Percentiles rank a stretch among this genome's conserved stretches.
Conservation (phyloP, 495 filamentous ascomycete genomes). For the Penicillium bovifimosum region DNA sequence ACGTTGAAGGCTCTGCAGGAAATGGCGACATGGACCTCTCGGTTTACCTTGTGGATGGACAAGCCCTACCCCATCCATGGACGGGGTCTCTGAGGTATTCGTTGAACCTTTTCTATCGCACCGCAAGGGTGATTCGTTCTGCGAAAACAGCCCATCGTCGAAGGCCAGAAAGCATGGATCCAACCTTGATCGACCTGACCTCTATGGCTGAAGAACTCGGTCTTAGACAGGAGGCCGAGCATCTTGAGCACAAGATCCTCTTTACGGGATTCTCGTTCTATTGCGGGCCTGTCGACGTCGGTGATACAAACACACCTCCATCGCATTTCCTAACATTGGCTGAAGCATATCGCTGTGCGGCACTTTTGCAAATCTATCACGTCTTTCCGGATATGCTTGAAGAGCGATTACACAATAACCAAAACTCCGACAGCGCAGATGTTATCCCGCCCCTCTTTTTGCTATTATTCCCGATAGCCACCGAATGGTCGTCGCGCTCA, state of each 20-base stretch:
- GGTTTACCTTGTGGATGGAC: constrained; percentile 21
- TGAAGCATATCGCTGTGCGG: constrained; percentile 22
- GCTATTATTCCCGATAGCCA: constrained; percentile 9
- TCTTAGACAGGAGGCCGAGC: constrained; percentile 15
- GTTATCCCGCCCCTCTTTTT: constrained; percentile 14
- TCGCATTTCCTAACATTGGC: constrained; percentile 24
- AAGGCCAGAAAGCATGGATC: constrained; percentile 7
- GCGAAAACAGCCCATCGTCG: constrained; percentile 13
- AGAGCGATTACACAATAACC: constrained; percentile 11
- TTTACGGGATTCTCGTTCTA: constrained; percentile 21
- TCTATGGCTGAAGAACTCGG: constrained; percentile 19
- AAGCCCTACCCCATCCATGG: constrained; percentile 22
- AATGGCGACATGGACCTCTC: constrained; percentile 15
- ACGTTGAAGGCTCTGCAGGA: constrained; percentile 14
- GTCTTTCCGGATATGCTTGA: constrained; percentile 23
- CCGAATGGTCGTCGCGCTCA: constrained; percentile 2
- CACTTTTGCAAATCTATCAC: constrained; percentile 24
- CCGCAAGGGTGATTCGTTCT: constrained; percentile 17
- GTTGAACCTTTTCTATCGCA: constrained; percentile 19
- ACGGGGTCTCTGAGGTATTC: constrained; percentile 21
- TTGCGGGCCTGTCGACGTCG: constrained; percentile 21
- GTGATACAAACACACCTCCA: constrained; percentile 22
- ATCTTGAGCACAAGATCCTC: constrained; percentile 19
- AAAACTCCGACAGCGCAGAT: constrained; percentile 3
- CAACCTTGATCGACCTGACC: constrained; percentile 15